Evolutionary conservation across 1,139 yeast genomes (phyloP), one percentile per base, ranked within the genome.

Genomic region (Sugiyamaella paludigena): DNA sequence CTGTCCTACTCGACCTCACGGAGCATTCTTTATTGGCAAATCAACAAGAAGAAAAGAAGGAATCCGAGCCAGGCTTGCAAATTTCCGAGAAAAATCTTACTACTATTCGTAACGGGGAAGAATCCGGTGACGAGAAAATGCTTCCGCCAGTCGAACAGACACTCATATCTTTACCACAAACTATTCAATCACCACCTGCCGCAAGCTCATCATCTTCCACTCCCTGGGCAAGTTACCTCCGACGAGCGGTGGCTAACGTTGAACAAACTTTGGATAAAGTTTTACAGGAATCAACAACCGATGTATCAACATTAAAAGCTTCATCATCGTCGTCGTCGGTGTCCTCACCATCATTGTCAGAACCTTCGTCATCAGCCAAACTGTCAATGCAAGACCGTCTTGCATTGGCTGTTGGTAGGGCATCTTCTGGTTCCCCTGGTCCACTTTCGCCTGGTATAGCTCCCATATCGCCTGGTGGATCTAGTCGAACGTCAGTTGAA

Each of bases 321-420:
- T 7, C 39, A 9, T 24, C 47, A 9, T 40, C 41, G 16, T 19
- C 24, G 24, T 19, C 5, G 5, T 3, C 5, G 24, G 39, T 45
- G 4, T 37, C 50, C 16, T 16, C 47, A 5, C 15, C 49, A 8
- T 19, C 24, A 5, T 19, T 19, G 24, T 19, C 24, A 19, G 45
- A 37, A 19, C 45, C 46, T 24, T 19, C 48, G 7, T 61, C 66
- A 54, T 12, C 15, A 19, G 80, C 81, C 58, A 73, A 87, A 57
- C 69, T 84, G 39, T 78, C 94, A 0, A 71, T 87, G 58, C 91
- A 87, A 61, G 95, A 88, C 60, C 72, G 96, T 55, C 72, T 88
- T 50, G 94, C 94, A 1, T 68, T 83, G 58, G 96, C 96, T 1
- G 89, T 91, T 10, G 42, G 47, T 11, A 30, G 47, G 37, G 27